Evolutionary conservation across 2,329 filamentous ascomycete genomes (phyloP).

Genomic region (Penicillium janthinellum): DNA sequence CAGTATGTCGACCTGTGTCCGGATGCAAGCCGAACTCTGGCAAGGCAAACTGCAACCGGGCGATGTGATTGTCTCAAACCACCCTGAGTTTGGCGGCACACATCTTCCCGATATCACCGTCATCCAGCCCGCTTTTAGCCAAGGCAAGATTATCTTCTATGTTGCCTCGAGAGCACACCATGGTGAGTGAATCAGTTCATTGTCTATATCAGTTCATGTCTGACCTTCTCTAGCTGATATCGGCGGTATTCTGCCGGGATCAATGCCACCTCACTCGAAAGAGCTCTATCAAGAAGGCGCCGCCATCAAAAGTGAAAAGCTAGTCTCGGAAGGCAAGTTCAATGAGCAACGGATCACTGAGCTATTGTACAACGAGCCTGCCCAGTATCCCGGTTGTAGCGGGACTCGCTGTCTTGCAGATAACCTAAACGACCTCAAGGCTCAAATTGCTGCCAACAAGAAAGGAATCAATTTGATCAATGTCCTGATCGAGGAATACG

Average conservation of each 20-base stretch:
- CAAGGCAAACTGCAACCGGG: constrained; percentile 70
- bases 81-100: constrained; percentile 80
- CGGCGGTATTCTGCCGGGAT: constrained; percentile 74
- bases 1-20: constrained; percentile 77
- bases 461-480: constrained; percentile 76
- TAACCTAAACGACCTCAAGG: constrained; percentile 80
- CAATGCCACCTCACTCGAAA: constrained; percentile 73
- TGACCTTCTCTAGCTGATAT: constrained; percentile 52
- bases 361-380: constrained; percentile 69
- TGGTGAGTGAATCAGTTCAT: constrained; percentile 35
- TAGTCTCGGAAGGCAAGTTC: constrained; percentile 54
- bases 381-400: constrained; percentile 69
- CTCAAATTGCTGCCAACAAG: constrained; percentile 79
- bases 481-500: constrained; percentile 72
- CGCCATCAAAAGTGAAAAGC: constrained; percentile 61
- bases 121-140: constrained; percentile 72
- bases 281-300: constrained; percentile 67
- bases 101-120: constrained; percentile 79
- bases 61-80: constrained; percentile 77
- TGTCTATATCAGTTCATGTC: neutral
- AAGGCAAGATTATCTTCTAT: constrained; percentile 76
- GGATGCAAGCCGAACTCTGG: constrained; percentile 74
- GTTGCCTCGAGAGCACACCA: constrained; percentile 76
- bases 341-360: constrained; percentile 72
- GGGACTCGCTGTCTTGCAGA: constrained; percentile 75